Conservation (phyloP, 78 protist genomes). For the slime mould (Dictyostelium discoideum) region DNA sequence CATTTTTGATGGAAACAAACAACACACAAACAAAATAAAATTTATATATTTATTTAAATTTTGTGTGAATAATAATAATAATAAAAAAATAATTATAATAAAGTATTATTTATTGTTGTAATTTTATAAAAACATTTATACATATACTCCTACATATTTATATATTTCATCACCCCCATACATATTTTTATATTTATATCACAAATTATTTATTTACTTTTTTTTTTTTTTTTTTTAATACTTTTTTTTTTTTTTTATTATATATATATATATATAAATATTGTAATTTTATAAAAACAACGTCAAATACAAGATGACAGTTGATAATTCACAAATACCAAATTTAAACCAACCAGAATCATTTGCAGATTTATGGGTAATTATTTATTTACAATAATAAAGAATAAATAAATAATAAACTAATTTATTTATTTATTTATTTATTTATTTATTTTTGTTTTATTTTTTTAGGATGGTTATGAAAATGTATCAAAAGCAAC, state of each 20-base stretch:
- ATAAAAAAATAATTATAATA: too few species aligned
- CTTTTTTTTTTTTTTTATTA: not conserved
- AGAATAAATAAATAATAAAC: not conserved
- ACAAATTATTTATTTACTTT: not conserved
- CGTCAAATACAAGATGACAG: not conserved
- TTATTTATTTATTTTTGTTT: not conserved
- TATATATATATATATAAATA: not conserved
- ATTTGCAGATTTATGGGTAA: constrained; percentile 40
- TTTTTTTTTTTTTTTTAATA: not conserved
- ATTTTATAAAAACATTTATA: too few species aligned
- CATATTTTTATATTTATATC: too few species aligned
- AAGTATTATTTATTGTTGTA: too few species aligned
- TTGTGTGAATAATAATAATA: not conserved
- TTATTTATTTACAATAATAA: not conserved
- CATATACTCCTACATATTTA: too few species aligned
- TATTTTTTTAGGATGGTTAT: constrained; percentile 50
- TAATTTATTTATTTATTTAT: too few species aligned
- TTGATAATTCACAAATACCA: not conserved
- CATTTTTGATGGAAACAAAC: not conserved
- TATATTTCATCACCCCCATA: too few species aligned
- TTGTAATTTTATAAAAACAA: not conserved
- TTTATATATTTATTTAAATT: too few species aligned
- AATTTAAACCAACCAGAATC: constrained; percentile 15
- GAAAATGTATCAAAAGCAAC: constrained; percentile 62
- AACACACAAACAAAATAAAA: not conserved